phyloP scores from a whole-genome alignment of 768 basidiomycete genomes.

The Filobasidium wieringae region DNA sequence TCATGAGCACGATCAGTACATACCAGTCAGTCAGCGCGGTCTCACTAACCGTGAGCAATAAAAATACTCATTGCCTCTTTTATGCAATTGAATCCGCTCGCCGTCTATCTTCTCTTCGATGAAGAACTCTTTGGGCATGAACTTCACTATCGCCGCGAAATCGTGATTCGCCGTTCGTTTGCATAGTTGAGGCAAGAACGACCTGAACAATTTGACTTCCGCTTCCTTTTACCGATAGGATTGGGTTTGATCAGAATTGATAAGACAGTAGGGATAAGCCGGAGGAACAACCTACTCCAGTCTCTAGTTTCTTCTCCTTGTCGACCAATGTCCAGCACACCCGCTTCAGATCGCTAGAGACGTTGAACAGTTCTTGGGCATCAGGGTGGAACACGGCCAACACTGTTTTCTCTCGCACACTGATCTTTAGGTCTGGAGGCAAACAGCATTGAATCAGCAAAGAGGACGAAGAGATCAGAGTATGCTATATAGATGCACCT shows the following conservation, averaged over 20 bases:
- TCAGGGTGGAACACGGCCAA: slow-evolving; percentile 87
- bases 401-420: slow-evolving; percentile 86
- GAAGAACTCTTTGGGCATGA: slow-evolving; percentile 69
- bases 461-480: neutral
- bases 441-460: neutral
- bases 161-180: slow-evolving; percentile 64
- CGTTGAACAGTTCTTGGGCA: slow-evolving; percentile 86
- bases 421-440: slow-evolving; percentile 68
- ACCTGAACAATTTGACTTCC: slow-evolving; percentile 63
- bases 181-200: slow-evolving; percentile 92
- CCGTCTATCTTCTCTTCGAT: slow-evolving; percentile 98
- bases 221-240: slow-evolving; percentile 53
- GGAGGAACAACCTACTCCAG: neutral
- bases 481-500: slow-evolving; percentile 45
- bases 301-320: slow-evolving; percentile 36
- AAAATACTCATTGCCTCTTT: slow-evolving; percentile 76
- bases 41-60: slow-evolving; percentile 71
- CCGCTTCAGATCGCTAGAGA: slow-evolving; percentile 89
- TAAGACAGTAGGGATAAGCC: neutral
- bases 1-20: neutral
- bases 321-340: slow-evolving; percentile 83
- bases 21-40: neutral
- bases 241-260: neutral
- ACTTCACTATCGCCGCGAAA: slow-evolving; percentile 69
- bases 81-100: slow-evolving; percentile 91